Percentiles rank a stretch among this genome's conserved stretches.
These are phyloP conservation scores for Pyrenopolyporus hunteri DNA, from an alignment of 495 filamentous ascomycete species.

Conservation along the genomic window DNA sequence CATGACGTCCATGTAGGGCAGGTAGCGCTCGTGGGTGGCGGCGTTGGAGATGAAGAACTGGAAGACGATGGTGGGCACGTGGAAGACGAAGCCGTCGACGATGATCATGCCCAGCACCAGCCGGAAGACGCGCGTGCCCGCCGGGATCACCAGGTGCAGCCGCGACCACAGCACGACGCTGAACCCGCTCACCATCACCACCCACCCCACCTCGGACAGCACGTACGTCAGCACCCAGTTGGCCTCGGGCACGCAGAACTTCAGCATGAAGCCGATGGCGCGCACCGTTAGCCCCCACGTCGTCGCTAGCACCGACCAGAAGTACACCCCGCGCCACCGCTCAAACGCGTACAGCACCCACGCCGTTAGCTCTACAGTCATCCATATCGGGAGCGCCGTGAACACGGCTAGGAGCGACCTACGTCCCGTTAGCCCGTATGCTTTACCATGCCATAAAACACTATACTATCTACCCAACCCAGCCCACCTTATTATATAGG, in stretches of 20 bases:
- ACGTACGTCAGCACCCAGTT: conserved; percentile 50
- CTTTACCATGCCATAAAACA: too few species aligned
- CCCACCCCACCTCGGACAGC: conserved; percentile 64
- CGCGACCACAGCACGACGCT: conserved; percentile 71
- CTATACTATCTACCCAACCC: too few species aligned
- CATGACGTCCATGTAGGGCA: conserved; percentile 52
- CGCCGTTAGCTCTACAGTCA: conserved; percentile 49
- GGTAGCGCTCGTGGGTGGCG: conserved; percentile 51
- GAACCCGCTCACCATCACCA: conserved; percentile 68
- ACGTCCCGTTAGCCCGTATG: neutral
- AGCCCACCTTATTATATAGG: too few species aligned
- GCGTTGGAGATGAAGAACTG: conserved; percentile 51
- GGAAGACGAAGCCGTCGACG: conserved; percentile 58
- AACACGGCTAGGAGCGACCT: conserved; percentile 46
- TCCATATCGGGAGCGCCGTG: conserved; percentile 51
- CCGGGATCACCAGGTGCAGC: conserved; percentile 64
- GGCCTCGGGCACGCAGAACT: conserved; percentile 60
- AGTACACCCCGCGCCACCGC: conserved; percentile 47
- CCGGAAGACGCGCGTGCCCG: conserved; percentile 53
- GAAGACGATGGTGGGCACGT: conserved; percentile 63
- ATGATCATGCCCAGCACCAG: conserved; percentile 65
- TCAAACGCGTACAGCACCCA: conserved; percentile 51
- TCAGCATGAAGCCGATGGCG: conserved; percentile 65
- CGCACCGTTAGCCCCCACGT: conserved; percentile 62
- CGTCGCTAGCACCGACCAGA: conserved; percentile 49